Base-by-base conservation (phyloP, 2,329 filamentous ascomycete genomes). In the Colletotrichum sp. region DNA sequence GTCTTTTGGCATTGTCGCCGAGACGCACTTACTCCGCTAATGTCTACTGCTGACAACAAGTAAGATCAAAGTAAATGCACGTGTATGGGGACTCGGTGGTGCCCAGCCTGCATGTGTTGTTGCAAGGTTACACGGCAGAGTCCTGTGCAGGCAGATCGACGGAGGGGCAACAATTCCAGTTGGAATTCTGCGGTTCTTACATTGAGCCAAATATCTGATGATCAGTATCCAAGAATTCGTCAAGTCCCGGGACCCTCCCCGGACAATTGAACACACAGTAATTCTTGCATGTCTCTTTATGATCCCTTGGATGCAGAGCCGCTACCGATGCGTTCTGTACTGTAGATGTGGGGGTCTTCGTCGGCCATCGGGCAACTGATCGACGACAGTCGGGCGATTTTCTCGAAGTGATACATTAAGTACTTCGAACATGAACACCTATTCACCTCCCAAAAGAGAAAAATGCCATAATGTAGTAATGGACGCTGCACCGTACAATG, bases 251-350 rank as follows among this genome's bases (percentile, higher is more conserved):
- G n/a, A n/a, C n/a, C 10, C n/a, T 52, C 44, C n/a, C n/a, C n/a
- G 44, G 0, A 1, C 10, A 0, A 22, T 22, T 52, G 10, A 13
- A 52, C n/a, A n/a, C n/a, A n/a, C n/a, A n/a, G n/a, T n/a, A n/a
- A n/a, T n/a, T n/a, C 44, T 52, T 22, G 44, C 4, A 52, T 8
- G 44, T 0, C 6, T 22, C n/a, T 22, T 52, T 8, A 22, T 4
- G n/a, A 22, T 13, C 44, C n/a, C 13, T 8, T 10, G 6, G 6
- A 10, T 2, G 3, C 6, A 52, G n/a, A 22, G n/a, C n/a, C 13
- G 4, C 44, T 52, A 6, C 12, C 6, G 10, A 0, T 22, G n/a
- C n/a, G 44, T n/a, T n/a, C n/a, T n/a, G n/a, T n/a, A n/a, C n/a
- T 48, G 39, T 48, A 48, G 39, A n/a, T n/a, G 9, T 22, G 44